Evolutionary conservation across 495 filamentous ascomycete genomes (phyloP), one percentile per base, ranked within the genome.

Genomic region (Melanomma pulvis-pyrius): DNA sequence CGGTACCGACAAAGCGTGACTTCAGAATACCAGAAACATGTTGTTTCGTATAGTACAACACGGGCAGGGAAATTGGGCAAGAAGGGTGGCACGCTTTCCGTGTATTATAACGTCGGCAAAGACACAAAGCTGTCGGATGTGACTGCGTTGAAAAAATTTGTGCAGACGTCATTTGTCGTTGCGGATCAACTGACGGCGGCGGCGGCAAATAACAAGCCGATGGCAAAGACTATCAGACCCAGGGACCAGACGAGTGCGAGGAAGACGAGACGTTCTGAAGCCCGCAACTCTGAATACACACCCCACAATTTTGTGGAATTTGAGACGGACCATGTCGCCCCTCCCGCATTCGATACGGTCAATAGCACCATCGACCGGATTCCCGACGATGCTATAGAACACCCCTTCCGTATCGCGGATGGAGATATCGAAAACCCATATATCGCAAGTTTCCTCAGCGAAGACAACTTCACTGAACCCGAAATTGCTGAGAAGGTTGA

Each of bases 21-120:
- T 47, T 22, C 21, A 28, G 13, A 34, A 13, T 22, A 30, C 28
- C 25, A 17, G 13, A 9, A 34, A 47, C 58, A 50, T 26, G 24
- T 3, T 28, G n/a, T 47, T 12, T 34, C 28, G 44, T 41, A 61
- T 9, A 50, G 41, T 28, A 24, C 19, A 50, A 19, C 25, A 13
- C 48, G 15, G 22, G 19, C 48, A 6, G 58, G 58, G 22, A 61
- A 61, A 29, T 17, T 61, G 28, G 58, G 58, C 44, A 50, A 52
- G 9, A 61, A 51, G 12, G 58, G 58, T 21, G 32, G 26, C 29
- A 17, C 46, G 9, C 26, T 61, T 11, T 61, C 58, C n/a, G 24
- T 41, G n/a, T 17, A 50, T 26, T 51, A 47, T 25, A 50, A 24
- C 11, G 21, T 50, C 48, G 19, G 1, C 48, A 17, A 28, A 5